Percentiles rank a stretch among this genome's conserved stretches.
These are phyloP conservation scores for Malassezia yamatoensis DNA, from an alignment of 1,284 basidiomycete species.

Conservation along the genomic window DNA sequence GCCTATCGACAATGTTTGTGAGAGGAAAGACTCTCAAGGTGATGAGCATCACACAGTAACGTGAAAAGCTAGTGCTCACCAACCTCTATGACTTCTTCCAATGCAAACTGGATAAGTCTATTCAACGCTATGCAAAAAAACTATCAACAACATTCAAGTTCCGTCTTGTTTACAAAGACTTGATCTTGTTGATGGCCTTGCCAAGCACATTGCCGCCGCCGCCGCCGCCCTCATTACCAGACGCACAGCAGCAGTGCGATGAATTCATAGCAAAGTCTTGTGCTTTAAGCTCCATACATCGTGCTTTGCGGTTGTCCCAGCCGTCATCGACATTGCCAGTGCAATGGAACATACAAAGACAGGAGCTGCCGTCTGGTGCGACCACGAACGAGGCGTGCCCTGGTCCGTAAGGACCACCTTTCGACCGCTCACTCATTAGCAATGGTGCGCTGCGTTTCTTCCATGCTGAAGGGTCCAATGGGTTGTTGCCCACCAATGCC, in stretches of 20 bases:
- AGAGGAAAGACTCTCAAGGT: too few species aligned
- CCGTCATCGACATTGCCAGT: conserved; percentile 14
- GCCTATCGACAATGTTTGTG: too few species aligned
- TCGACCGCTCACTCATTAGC: conserved; percentile 8
- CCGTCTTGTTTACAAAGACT: not conserved
- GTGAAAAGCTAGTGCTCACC: too few species aligned
- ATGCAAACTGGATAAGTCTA: too few species aligned
- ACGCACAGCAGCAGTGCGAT: conserved; percentile 10
- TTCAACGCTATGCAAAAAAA: too few species aligned
- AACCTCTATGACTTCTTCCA: too few species aligned
- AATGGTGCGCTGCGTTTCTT: conserved; percentile 13
- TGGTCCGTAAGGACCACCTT: conserved; percentile 15
- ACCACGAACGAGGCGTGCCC: conserved; percentile 18
- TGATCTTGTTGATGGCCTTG: conserved; percentile 10
- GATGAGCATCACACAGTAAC: too few species aligned
- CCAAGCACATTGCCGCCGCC: not conserved
- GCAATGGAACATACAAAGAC: conserved; percentile 15
- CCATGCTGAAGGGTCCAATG: conserved; percentile 14
- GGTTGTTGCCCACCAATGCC: conserved; percentile 10
- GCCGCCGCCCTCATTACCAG: conserved; percentile 2
- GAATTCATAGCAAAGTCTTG: conserved; percentile 4
- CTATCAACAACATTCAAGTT: too few species aligned
- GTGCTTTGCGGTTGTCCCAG: conserved; percentile 19
- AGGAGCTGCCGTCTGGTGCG: conserved; percentile 1
- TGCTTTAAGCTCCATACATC: conserved; percentile 7